A percentile compares a stretch with the other conserved stretches of the same genome.
Conservation (phyloP, 2,329 filamentous ascomycete species). For the Aspergillus floridensis region DNA sequence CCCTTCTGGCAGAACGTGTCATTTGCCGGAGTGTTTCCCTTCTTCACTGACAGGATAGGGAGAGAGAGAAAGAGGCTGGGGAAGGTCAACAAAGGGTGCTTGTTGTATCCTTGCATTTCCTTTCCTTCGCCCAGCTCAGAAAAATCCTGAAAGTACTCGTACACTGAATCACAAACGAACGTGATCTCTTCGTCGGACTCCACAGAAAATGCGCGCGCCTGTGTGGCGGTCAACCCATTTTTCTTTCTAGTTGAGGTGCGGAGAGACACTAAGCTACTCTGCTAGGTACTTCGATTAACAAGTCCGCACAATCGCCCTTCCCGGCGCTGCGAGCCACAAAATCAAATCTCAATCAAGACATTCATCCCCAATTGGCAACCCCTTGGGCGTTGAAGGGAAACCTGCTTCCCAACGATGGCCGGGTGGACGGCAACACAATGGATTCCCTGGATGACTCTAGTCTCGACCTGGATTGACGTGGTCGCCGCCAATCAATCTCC, state of each 20-base stretch:
- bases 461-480: constrained; percentile 12
- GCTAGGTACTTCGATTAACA: not conserved
- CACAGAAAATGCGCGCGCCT: not conserved
- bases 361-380: not conserved
- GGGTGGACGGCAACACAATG: constrained; percentile 14
- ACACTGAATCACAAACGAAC: no score
- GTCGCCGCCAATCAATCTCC: constrained; percentile 11
- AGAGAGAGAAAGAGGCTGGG: no score
- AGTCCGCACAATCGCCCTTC: not conserved
- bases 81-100: no score
- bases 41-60: no score
- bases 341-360: not conserved
- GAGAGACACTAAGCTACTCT: not conserved
- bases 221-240: not conserved
- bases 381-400: constrained; percentile 6
- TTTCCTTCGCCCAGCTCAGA: no score
- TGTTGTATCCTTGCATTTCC: no score
- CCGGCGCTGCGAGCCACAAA: not conserved
- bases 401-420: constrained; percentile 1
- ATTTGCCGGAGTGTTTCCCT: no score
- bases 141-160: no score
- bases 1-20: no score
- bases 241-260: not conserved
- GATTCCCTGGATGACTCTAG: constrained; percentile 11
- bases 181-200: no score